Evolutionary conservation across 1,284 basidiomycete species (phyloP).

Genomic region (Spongispora temasekensis): DNA sequence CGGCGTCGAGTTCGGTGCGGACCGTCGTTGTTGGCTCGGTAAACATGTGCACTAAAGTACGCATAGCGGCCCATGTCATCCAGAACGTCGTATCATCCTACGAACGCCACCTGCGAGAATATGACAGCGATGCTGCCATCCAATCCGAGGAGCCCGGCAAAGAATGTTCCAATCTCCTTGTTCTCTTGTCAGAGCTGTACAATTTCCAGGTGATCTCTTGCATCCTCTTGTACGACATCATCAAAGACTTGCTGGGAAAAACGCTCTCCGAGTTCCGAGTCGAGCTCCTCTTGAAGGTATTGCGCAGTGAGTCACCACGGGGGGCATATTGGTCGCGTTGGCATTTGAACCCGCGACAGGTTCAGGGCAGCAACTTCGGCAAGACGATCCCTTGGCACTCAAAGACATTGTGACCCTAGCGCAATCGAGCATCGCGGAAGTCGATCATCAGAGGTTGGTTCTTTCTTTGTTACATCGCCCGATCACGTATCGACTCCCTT

Average conservation of each 20-base stretch:
- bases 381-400: slow-evolving; percentile 83
- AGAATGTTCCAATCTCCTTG: slow-evolving; percentile 87
- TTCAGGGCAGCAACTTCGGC: slow-evolving; percentile 85
- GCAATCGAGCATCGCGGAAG: slow-evolving; percentile 68
- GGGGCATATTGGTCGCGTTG: neutral
- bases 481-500: slow-evolving; percentile 1
- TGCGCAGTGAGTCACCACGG: slow-evolving; percentile 59
- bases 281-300: slow-evolving; percentile 85
- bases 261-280: slow-evolving; percentile 78
- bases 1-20: slow-evolving; percentile 87
- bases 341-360: slow-evolving; percentile 49
- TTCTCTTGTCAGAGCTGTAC: slow-evolving; percentile 90
- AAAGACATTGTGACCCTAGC: slow-evolving; percentile 86
- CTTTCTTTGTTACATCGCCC: neutral
- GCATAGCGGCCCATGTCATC: slow-evolving; percentile 74
- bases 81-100: slow-evolving; percentile 70
- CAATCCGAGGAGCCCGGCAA: slow-evolving; percentile 57
- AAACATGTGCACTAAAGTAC: slow-evolving; percentile 1
- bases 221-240: slow-evolving; percentile 86
- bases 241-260: slow-evolving; percentile 74
- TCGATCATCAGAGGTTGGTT: slow-evolving; percentile 58
- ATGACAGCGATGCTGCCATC: slow-evolving; percentile 17
- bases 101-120: slow-evolving; percentile 53
- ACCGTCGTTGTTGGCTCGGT: slow-evolving; percentile 4
- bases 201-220: slow-evolving; percentile 94